Conservation (phyloP, 139 green algal genomes). For the Chlamydomonas sphaeroides region DNA sequence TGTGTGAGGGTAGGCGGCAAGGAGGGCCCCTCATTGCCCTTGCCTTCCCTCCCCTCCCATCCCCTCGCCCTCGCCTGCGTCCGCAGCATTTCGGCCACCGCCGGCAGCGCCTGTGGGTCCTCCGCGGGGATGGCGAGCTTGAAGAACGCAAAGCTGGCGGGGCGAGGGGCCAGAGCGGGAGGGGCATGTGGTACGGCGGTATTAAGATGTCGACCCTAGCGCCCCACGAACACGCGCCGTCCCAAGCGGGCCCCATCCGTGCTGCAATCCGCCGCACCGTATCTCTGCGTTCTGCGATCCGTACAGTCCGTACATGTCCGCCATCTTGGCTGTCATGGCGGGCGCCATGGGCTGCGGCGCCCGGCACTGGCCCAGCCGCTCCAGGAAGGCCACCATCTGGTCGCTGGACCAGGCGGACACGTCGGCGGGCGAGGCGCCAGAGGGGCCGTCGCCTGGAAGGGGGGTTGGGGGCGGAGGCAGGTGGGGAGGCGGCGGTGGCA, state of each 20-base stretch:
- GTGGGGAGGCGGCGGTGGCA: neutral
- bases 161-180: neutral
- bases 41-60: neutral
- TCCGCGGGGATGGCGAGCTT: conserved; percentile 75
- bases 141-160: conserved; percentile 37
- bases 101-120: conserved; percentile 62
- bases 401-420: conserved; percentile 71
- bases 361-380: conserved; percentile 69
- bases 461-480: neutral
- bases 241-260: no score
- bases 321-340: conserved; percentile 41
- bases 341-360: conserved; percentile 32
- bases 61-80: conserved; percentile 52
- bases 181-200: no score
- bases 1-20: neutral
- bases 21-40: no score
- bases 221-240: no score
- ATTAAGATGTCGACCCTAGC: no score
- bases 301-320: conserved; percentile 72
- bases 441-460: conserved; percentile 43
- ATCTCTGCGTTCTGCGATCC: conserved; percentile 80
- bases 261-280: no score
- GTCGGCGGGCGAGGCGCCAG: conserved; percentile 51
- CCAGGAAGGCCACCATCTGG: conserved; percentile 60
- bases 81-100: conserved; percentile 64